Evolutionary conservation across 139 green algal species (phyloP), one percentile per base, ranked within the genome.

Genomic region (Ostreobium quekettii): DNA sequence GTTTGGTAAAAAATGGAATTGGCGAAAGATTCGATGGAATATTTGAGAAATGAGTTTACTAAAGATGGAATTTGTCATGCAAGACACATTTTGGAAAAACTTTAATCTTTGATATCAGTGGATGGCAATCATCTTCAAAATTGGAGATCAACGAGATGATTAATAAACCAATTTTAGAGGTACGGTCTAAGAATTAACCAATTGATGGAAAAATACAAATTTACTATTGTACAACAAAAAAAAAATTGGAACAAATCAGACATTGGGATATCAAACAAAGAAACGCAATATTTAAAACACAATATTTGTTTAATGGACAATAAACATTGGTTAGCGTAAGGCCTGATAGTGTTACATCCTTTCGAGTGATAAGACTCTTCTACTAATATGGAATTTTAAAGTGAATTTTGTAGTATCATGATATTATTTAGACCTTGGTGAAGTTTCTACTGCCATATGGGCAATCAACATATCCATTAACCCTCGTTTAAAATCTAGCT

Each of bases 101-200:
- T 62, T 26, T 28, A 31, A 8, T 31, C 7, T 8, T 28, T 62
- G 31, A 6, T 19, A 11, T 11, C 8, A 31, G 7, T 22, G 31
- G 49, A 62, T 62, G 31, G 49, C 15, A 37, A 26, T 62, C 8
- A 28, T 7, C 49, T 28, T 62, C 33, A 26, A 7, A 26, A 62
- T 37, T 62, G 49, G 49, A 28, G 26, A 11, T 37, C 49, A 37
- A 28, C 33, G 7, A 26, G 33, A 62, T 26, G 49, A 7, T 62
- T 62, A 19, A 8, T 62, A 31, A 26, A 62, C 31, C 49, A 62
- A 62, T 62, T 62, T 62, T 28, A 62, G 8, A 26, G 49, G 31
- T 62, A 7, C 33, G 49, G 49, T 6, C 49, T 28, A 7, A 26
- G 49, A 37, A 37, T 62, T 62, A 8, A 62, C 33, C 6, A 26